Percentiles rank a stretch among this genome's conserved stretches.
phyloP scores from a whole-genome alignment of 257 asterid genomes.

The Verbena officinalis region DNA sequence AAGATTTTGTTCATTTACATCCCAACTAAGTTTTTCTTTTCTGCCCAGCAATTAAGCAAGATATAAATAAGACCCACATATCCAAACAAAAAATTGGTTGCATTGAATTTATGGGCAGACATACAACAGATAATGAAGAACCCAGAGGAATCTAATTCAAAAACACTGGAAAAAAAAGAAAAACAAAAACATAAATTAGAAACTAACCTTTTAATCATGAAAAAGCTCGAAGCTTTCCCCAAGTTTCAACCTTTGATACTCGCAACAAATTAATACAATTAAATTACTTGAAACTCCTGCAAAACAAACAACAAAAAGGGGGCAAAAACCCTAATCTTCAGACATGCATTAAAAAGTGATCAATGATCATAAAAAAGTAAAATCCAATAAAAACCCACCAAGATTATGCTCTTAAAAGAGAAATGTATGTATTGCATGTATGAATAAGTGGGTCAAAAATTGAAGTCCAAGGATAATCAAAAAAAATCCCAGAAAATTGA shows the following conservation, averaged over 20 bases:
- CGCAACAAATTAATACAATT: conserved; percentile 22
- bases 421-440: conserved; percentile 37
- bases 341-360: conserved; percentile 31
- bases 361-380: conserved; percentile 35
- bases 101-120: not conserved
- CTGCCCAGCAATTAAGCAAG: conserved; percentile 25
- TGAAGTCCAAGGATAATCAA: not conserved
- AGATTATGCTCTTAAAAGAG: conserved; percentile 23
- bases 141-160: conserved; percentile 14
- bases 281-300: conserved; percentile 34
- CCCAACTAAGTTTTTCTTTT: conserved; percentile 2
- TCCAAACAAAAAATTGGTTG: conserved; percentile 7
- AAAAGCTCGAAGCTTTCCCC: conserved; percentile 36
- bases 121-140: conserved; percentile 10
- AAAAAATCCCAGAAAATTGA: not conserved
- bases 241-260: conserved; percentile 40
- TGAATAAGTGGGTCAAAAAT: not conserved
- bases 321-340: conserved; percentile 37
- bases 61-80: conserved; percentile 13
- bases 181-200: conserved; percentile 9
- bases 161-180: conserved; percentile 21
- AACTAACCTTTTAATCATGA: conserved; percentile 49
- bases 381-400: conserved; percentile 40
- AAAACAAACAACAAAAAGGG: conserved; percentile 14
- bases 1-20: not conserved